A percentile compares a stretch with the other conserved stretches of the same genome.
phyloP scores from a whole-genome alignment of 208 protist species.

The Trypanosoma mega region DNA sequence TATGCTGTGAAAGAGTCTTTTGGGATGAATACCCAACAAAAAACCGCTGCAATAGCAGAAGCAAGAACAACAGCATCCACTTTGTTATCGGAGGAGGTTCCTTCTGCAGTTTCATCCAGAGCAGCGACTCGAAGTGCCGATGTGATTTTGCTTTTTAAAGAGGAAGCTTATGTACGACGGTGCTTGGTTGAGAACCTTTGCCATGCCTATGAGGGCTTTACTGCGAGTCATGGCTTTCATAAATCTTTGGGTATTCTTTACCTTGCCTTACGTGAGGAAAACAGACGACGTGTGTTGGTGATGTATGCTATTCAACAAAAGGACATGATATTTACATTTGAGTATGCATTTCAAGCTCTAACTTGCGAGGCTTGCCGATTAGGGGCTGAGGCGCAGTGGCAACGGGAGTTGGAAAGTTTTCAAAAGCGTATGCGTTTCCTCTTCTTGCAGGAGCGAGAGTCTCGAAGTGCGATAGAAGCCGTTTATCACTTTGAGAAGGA shows the following conservation, averaged over 20 bases:
- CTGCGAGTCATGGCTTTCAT: constrained; percentile 27
- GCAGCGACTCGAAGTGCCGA: no score
- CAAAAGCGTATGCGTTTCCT: constrained; percentile 26
- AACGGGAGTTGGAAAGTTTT: constrained; percentile 29
- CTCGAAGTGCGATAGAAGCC: constrained; percentile 40
- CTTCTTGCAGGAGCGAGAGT: constrained; percentile 40
- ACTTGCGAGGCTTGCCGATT: constrained; percentile 15
- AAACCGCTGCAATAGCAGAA: no score
- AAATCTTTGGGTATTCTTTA: constrained; percentile 31
- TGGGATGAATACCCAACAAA: no score
- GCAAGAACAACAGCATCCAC: no score
- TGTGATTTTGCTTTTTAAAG: not conserved
- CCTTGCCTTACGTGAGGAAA: constrained; percentile 41
- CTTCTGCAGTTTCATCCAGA: no score
- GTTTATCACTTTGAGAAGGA: constrained; percentile 12
- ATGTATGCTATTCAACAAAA: constrained; percentile 48
- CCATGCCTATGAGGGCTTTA: constrained; percentile 21
- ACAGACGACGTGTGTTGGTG: constrained; percentile 39
- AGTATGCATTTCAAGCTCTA: constrained; percentile 5
- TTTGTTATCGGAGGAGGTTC: no score
- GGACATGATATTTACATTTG: constrained; percentile 53
- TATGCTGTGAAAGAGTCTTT: not conserved
- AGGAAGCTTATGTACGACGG: constrained; percentile 31
- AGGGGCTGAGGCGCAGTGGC: constrained; percentile 16
- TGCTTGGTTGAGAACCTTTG: constrained; percentile 27